Percentiles rank a stretch among this genome's conserved stretches.
These are phyloP conservation scores for Ceratocystis albifundus DNA, from an alignment of 2,329 filamentous ascomycete species.

Conservation along the genomic window DNA sequence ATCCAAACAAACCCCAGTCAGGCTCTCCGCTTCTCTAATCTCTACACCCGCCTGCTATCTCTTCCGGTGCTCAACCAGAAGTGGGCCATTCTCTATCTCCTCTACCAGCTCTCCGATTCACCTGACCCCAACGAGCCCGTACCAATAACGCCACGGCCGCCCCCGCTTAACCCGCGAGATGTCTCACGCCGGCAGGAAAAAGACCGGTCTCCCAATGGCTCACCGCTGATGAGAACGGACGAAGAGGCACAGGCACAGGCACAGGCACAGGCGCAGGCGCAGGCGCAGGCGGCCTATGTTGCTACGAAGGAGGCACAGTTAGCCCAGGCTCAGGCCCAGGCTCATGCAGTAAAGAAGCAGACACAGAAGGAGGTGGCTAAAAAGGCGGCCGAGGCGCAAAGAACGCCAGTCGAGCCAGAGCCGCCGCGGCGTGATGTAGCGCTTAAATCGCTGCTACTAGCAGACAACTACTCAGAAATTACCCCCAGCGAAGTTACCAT, in stretches of 20 bases:
- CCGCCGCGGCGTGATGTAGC: slow-evolving; percentile 39
- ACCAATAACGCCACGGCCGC: slow-evolving; percentile 33
- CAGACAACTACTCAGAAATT: slow-evolving; percentile 45
- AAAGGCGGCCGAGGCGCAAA: slow-evolving; percentile 25
- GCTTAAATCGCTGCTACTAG: slow-evolving; percentile 46
- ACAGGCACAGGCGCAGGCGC: slow-evolving; percentile 28
- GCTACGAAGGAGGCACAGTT: slow-evolving; percentile 34
- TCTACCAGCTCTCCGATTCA: slow-evolving; percentile 70
- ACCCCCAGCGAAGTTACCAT: slow-evolving; percentile 55
- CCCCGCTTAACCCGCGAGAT: slow-evolving; percentile 31
- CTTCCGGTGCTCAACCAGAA: slow-evolving; percentile 89
- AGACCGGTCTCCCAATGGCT: slow-evolving; percentile 31
- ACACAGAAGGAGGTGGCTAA: slow-evolving; percentile 30
- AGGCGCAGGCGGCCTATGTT: slow-evolving; percentile 29
- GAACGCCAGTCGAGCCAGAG: slow-evolving; percentile 26
- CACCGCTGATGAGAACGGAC: slow-evolving; percentile 34
- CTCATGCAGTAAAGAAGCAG: slow-evolving; percentile 19
- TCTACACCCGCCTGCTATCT: slow-evolving; percentile 81
- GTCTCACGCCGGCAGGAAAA: slow-evolving; percentile 32
- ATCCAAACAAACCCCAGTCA: slow-evolving; percentile 66
- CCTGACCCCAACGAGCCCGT: slow-evolving; percentile 44
- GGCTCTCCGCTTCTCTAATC: slow-evolving; percentile 74
- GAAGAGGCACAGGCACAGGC: slow-evolving; percentile 30
- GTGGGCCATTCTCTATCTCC: slow-evolving; percentile 88
- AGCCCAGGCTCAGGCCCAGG: slow-evolving; percentile 24